Evolutionary conservation across 257 asterid species (phyloP).

Genomic region (Fraxinus cuspidata): DNA sequence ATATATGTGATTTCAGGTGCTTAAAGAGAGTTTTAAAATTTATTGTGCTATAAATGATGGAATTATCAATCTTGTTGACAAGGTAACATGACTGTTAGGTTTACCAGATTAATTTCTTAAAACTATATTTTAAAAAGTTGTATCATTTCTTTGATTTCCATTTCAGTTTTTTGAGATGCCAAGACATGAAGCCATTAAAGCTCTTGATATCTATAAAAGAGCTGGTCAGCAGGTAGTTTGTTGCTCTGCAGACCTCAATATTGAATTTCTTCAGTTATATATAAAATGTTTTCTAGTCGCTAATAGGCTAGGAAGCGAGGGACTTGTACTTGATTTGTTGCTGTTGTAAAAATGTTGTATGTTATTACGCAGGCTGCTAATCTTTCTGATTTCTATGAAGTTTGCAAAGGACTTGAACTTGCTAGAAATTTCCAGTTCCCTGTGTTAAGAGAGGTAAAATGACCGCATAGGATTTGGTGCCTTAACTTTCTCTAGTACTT

Average conservation of each 20-base stretch:
- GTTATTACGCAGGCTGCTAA: slow-evolving; percentile 61
- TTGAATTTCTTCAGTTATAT: slow-evolving; percentile 8
- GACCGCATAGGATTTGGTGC: slow-evolving; percentile 14
- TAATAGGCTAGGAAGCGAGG: slow-evolving; percentile 13
- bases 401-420: slow-evolving; percentile 93
- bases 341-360: slow-evolving; percentile 13
- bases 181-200: slow-evolving; percentile 93
- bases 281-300: slow-evolving; percentile 15
- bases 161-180: slow-evolving; percentile 99
- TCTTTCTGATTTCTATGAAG: slow-evolving; percentile 94
- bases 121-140: not conserved
- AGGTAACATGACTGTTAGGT: slow-evolving; percentile 53
- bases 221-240: slow-evolving; percentile 95
- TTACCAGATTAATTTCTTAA: slow-evolving; percentile 1
- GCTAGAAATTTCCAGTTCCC: slow-evolving; percentile 98
- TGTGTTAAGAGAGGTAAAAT: slow-evolving; percentile 76
- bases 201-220: slow-evolving; percentile 89
- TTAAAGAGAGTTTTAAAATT: slow-evolving; percentile 95
- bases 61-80: slow-evolving; percentile 93
- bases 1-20: slow-evolving; percentile 63
- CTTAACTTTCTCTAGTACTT: not conserved
- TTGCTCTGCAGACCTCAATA: slow-evolving; percentile 11
- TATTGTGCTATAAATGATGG: slow-evolving; percentile 97
- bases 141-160: slow-evolving; percentile 24
- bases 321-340: slow-evolving; percentile 13